phyloP scores from a whole-genome alignment of 75 land plant species.

The Pinus taeda region DNA sequence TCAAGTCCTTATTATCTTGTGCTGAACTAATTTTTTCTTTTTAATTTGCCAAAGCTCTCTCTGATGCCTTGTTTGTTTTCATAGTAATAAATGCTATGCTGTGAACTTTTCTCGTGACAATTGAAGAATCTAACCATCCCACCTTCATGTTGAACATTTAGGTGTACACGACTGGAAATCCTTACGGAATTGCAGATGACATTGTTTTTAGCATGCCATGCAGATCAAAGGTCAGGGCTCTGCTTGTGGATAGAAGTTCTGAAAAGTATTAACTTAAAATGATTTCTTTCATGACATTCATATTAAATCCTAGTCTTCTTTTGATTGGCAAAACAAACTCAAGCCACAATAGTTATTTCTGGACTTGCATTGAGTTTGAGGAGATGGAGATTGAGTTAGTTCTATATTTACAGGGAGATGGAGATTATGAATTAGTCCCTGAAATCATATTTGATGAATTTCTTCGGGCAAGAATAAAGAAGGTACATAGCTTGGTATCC shows the following conservation, averaged over 20 bases:
- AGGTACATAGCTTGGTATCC: slow-evolving; percentile 33
- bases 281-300: not conserved
- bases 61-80: not conserved
- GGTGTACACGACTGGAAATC: slow-evolving; percentile 91
- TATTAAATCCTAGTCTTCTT: not conserved
- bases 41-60: not conserved
- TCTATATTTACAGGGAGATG: slow-evolving; percentile 68
- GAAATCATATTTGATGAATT: slow-evolving; percentile 71
- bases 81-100: not conserved
- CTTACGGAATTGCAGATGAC: slow-evolving; percentile 92
- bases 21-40: not conserved
- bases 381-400: not conserved
- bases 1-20: no score
- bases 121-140: not conserved
- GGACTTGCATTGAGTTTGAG: not conserved
- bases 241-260: not conserved
- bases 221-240: slow-evolving; percentile 68
- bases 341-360: slow-evolving; percentile 2
- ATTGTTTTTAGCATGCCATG: slow-evolving; percentile 96
- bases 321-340: not conserved
- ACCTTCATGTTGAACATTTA: slow-evolving; percentile 14
- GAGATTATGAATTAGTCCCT: slow-evolving; percentile 84
- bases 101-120: not conserved
- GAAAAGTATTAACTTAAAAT: not conserved
- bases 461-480: slow-evolving; percentile 74